Evolutionary conservation across 257 asterid species (phyloP).

Genomic region (Solanum sparsipilum): DNA sequence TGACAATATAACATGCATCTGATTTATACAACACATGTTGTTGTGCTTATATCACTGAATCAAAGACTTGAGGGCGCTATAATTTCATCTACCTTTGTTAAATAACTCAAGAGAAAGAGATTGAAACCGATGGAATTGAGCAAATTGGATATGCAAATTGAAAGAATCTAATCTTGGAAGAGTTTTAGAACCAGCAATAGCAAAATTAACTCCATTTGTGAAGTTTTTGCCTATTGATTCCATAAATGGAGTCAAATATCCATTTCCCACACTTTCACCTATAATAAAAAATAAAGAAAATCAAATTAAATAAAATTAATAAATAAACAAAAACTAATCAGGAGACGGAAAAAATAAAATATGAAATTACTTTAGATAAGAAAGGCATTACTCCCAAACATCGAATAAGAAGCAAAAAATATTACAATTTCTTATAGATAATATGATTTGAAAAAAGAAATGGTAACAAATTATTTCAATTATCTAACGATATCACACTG

Average conservation of each 20-base stretch:
- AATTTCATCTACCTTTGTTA: conserved; percentile 13
- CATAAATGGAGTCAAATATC: conserved; percentile 35
- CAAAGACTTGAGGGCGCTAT: background rate
- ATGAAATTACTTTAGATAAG: background rate
- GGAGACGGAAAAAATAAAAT: background rate
- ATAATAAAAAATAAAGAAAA: background rate
- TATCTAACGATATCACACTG: background rate
- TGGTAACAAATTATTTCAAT: too few species aligned
- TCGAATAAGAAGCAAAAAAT: background rate
- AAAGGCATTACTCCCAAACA: too few species aligned
- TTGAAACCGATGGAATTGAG: conserved; percentile 26
- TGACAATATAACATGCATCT: too few species aligned
- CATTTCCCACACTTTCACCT: conserved; percentile 34
- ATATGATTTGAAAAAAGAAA: too few species aligned
- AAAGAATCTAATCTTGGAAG: conserved; percentile 17
- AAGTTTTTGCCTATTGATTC: conserved; percentile 27
- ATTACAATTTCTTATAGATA: too few species aligned
- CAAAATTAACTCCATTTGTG: conserved; percentile 39
- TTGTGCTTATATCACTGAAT: background rate
- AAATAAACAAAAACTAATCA: background rate
- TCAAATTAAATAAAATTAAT: background rate
- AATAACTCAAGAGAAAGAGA: conserved; percentile 18
- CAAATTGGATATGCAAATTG: conserved; percentile 23
- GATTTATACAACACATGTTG: background rate
- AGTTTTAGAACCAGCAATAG: conserved; percentile 26